Percentiles rank a stretch among this genome's conserved stretches.
phyloP scores from a whole-genome alignment of 2,329 filamentous ascomycete species.

The Lecanosticta acicola region DNA sequence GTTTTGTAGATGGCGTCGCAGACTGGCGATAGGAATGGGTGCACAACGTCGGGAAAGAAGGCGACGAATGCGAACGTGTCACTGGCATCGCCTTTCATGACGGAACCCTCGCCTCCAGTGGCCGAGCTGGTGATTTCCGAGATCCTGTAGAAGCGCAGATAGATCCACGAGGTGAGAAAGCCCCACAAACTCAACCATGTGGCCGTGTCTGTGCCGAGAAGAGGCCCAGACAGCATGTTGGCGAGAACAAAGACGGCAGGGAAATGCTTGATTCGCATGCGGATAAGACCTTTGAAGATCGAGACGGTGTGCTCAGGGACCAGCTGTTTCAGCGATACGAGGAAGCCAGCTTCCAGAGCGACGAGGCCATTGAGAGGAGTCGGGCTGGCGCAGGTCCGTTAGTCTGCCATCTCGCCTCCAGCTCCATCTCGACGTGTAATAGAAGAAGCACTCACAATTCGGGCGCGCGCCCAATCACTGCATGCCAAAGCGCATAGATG shows the following conservation, averaged over 20 bases:
- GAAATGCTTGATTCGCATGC: slow-evolving; percentile 78
- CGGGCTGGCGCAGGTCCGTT: slow-evolving; percentile 42
- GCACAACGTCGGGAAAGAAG: slow-evolving; percentile 83
- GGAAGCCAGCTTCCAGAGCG: slow-evolving; percentile 83
- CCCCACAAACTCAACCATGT: slow-evolving; percentile 74
- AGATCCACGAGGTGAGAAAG: slow-evolving; percentile 86
- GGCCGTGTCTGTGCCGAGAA: slow-evolving; percentile 67
- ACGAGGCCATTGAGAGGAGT: slow-evolving; percentile 85
- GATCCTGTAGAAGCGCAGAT: slow-evolving; percentile 92
- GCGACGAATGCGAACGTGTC: slow-evolving; percentile 95
- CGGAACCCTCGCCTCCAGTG: slow-evolving; percentile 44
- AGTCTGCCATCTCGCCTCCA: neutral
- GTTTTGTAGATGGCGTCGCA: slow-evolving; percentile 68
- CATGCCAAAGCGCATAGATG: slow-evolving; percentile 67
- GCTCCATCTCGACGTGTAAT: neutral
- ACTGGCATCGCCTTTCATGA: slow-evolving; percentile 80
- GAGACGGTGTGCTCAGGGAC: slow-evolving; percentile 96
- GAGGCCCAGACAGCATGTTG: slow-evolving; percentile 59
- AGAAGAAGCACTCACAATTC: slow-evolving; percentile 57
- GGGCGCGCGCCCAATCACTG: slow-evolving; percentile 57
- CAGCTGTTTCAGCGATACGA: slow-evolving; percentile 95
- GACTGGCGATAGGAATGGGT: slow-evolving; percentile 70
- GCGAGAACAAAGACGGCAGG: slow-evolving; percentile 70
- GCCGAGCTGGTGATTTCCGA: slow-evolving; percentile 41
- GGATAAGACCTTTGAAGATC: slow-evolving; percentile 80